These are phyloP conservation scores for Glomus cerebriforme DNA, from an alignment of 192 early-diverging fungal species.

Conservation along the genomic window DNA sequence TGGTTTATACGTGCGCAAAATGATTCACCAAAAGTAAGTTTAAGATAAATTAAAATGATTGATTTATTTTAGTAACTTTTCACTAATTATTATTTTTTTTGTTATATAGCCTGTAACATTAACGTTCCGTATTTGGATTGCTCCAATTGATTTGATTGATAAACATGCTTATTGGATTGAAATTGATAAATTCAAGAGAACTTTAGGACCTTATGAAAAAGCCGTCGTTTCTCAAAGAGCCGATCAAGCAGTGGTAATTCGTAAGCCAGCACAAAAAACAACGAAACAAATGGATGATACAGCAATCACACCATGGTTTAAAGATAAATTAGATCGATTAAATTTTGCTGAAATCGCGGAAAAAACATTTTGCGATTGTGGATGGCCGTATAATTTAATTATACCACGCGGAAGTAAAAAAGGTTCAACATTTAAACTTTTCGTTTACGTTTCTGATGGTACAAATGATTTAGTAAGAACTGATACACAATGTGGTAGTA, in stretches of 20 bases:
- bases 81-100: background rate
- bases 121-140: constrained; percentile 3
- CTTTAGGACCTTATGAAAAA: constrained; percentile 7
- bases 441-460: constrained; percentile 6
- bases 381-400: constrained; percentile 20
- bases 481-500: background rate
- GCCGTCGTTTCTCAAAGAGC: background rate
- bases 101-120: background rate
- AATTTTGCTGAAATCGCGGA: background rate
- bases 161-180: background rate
- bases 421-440: constrained; percentile 14
- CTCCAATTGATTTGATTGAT: background rate
- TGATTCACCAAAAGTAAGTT: background rate
- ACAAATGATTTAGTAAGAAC: constrained; percentile 3
- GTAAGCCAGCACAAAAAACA: constrained; percentile 11
- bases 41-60: background rate
- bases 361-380: constrained; percentile 1
- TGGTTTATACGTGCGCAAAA: background rate
- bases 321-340: background rate
- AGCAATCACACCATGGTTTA: background rate
- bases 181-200: constrained; percentile 1
- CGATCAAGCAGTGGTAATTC: background rate
- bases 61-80: background rate
- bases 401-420: background rate
- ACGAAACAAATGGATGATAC: background rate